Evolutionary conservation across 805 yeast species (phyloP).

Genomic region (Pichia pseudocactophila): DNA sequence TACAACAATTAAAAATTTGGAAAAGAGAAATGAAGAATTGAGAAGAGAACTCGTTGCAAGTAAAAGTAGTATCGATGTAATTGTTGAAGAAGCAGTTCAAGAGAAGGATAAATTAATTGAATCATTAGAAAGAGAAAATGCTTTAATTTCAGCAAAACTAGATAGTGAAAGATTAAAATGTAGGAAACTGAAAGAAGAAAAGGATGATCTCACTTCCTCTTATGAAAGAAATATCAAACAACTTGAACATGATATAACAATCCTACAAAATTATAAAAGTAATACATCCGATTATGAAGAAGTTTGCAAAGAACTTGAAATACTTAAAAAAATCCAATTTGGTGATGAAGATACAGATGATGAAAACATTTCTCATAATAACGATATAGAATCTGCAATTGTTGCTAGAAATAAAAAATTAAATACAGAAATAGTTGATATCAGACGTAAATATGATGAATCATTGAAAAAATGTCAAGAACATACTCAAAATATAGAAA

Average conservation of each 20-base stretch:
- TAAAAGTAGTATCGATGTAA: constrained; percentile 36
- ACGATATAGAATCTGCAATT: constrained; percentile 34
- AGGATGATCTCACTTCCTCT: constrained; percentile 27
- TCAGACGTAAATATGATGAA: constrained; percentile 50
- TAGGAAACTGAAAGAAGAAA: constrained; percentile 19
- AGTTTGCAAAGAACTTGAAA: constrained; percentile 63
- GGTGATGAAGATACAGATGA: constrained; percentile 35
- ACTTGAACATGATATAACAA: constrained; percentile 40
- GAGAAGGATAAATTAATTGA: constrained; percentile 37
- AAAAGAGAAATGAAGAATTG: constrained; percentile 67
- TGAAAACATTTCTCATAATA: constrained; percentile 22
- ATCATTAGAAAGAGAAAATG: constrained; percentile 63
- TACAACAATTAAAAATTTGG: constrained; percentile 57
- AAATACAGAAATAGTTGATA: constrained; percentile 57
- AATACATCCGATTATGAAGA: constrained; percentile 68
- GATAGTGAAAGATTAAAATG: constrained; percentile 37
- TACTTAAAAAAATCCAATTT: constrained; percentile 68
- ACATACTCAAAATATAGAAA: constrained; percentile 32
- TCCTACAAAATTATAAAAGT: constrained; percentile 40
- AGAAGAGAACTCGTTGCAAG: constrained; percentile 54
- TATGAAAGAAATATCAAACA: constrained; percentile 39
- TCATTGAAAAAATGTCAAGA: constrained; percentile 31
- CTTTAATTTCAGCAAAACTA: constrained; percentile 47
- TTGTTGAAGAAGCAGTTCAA: constrained; percentile 35
- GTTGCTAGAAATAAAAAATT: constrained; percentile 64